phyloP scores from a whole-genome alignment of 2,329 filamentous ascomycete species.

The Ophiostoma triangulosporum region DNA sequence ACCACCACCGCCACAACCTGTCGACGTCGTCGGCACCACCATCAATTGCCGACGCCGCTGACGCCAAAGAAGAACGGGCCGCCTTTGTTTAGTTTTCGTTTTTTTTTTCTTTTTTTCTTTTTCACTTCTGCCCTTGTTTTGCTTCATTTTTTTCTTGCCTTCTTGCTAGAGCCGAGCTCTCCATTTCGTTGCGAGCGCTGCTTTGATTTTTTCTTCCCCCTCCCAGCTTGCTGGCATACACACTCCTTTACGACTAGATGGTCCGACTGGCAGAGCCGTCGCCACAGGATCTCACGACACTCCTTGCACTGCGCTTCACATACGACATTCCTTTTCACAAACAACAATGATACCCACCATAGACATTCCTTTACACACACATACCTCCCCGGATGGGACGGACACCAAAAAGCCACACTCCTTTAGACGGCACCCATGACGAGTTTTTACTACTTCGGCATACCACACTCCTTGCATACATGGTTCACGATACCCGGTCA shows the following conservation, averaged over 20 bases:
- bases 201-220: slow-evolving; percentile 15
- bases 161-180: slow-evolving; percentile 8
- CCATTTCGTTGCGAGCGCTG: slow-evolving; percentile 16
- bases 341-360: not conserved
- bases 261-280: slow-evolving; percentile 12
- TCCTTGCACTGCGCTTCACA: slow-evolving; percentile 9
- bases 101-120: not conserved
- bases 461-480: slow-evolving; percentile 31
- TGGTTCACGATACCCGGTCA: slow-evolving; percentile 34
- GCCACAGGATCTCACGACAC: slow-evolving; percentile 22
- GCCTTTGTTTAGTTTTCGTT: not conserved
- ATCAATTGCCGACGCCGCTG: slow-evolving; percentile 20
- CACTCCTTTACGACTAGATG: slow-evolving; percentile 10
- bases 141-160: slow-evolving; percentile 9
- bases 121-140: not conserved
- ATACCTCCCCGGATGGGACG: not conserved
- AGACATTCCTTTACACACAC: not conserved
- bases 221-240: slow-evolving; percentile 9
- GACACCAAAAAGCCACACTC: slow-evolving; percentile 18
- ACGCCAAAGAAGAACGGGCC: slow-evolving; percentile 8
- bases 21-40: slow-evolving; percentile 23
- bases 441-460: slow-evolving; percentile 20
- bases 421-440: slow-evolving; percentile 20
- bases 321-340: not conserved
- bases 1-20: slow-evolving; percentile 26